Evolutionary conservation across 2,329 filamentous ascomycete species (phyloP).

Genomic region (Ophiobolus disseminans): DNA sequence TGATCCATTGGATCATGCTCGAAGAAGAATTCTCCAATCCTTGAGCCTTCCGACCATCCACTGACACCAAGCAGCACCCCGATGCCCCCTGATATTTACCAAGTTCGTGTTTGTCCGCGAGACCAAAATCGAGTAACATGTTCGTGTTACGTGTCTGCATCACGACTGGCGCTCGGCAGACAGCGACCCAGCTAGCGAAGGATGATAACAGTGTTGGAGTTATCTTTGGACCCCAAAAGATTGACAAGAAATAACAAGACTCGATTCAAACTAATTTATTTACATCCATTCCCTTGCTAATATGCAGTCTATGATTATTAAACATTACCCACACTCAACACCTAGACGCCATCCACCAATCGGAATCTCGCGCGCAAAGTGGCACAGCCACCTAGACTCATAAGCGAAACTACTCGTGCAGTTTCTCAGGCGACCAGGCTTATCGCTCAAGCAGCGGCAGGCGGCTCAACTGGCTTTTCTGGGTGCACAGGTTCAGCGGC

Average conservation of each 20-base stretch:
- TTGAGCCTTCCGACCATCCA: not conserved
- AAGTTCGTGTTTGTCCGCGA: too few species aligned
- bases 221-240: too few species aligned
- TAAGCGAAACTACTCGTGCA: too few species aligned
- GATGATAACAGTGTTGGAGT: too few species aligned
- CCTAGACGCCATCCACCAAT: not conserved
- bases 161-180: too few species aligned
- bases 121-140: too few species aligned
- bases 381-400: not conserved
- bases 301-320: not conserved
- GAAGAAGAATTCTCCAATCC: not conserved
- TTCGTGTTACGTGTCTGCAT: too few species aligned
- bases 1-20: not conserved
- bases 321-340: not conserved
- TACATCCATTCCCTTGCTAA: not conserved
- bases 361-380: not conserved
- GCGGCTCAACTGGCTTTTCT: conserved; percentile 12
- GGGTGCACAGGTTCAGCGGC: conserved; percentile 9
- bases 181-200: too few species aligned
- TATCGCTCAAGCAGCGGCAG: conserved; percentile 1
- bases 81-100: not conserved
- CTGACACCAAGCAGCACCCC: not conserved
- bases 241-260: not conserved
- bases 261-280: not conserved
- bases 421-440: not conserved